These are phyloP conservation scores for Fusarium haematococcum DNA, from an alignment of 2,329 filamentous ascomycete genomes.

Conservation along the genomic window DNA sequence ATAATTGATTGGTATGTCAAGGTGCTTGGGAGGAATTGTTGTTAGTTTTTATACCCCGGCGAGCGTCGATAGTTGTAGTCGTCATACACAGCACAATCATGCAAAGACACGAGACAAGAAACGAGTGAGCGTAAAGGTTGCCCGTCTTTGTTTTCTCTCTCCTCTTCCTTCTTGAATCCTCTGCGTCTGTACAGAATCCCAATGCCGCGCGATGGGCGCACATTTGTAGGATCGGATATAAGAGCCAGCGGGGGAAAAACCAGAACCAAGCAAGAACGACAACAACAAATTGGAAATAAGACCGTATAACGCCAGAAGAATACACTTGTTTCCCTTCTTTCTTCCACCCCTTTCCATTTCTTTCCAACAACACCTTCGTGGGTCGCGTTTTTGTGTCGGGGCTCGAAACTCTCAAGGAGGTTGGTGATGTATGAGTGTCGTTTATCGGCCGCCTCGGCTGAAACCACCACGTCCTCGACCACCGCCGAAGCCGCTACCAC, in stretches of 20 bases:
- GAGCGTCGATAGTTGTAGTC: neutral
- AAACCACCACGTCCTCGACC: conserved; percentile 46
- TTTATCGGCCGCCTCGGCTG: conserved; percentile 45
- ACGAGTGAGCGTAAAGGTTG: conserved; percentile 29
- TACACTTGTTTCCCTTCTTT: conserved; percentile 36
- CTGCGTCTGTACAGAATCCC: conserved; percentile 44
- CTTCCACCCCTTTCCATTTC: conserved; percentile 10
- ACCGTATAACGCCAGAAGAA: conserved; percentile 41
- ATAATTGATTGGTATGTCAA: conserved; percentile 3
- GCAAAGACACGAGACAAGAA: neutral
- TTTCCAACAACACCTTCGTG: conserved; percentile 26
- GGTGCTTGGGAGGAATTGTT: neutral
- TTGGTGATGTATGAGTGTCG: conserved; percentile 7
- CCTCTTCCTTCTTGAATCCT: conserved; percentile 40
- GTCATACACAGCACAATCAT: conserved; percentile 4
- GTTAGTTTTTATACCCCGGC: conserved; percentile 23
- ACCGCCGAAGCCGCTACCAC: conserved; percentile 33
- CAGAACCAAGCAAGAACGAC: conserved; percentile 37
- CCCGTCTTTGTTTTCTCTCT: conserved; percentile 40
- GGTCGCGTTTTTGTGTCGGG: conserved; percentile 29
- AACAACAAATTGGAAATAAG: conserved; percentile 24
- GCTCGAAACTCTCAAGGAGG: neutral
- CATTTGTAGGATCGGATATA: conserved; percentile 33
- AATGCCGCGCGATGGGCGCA: conserved; percentile 35
- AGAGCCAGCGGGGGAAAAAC: conserved; percentile 31